These are phyloP conservation scores for Volvox reticuliferus DNA, from an alignment of 139 green algal genomes.

Conservation along the genomic window DNA sequence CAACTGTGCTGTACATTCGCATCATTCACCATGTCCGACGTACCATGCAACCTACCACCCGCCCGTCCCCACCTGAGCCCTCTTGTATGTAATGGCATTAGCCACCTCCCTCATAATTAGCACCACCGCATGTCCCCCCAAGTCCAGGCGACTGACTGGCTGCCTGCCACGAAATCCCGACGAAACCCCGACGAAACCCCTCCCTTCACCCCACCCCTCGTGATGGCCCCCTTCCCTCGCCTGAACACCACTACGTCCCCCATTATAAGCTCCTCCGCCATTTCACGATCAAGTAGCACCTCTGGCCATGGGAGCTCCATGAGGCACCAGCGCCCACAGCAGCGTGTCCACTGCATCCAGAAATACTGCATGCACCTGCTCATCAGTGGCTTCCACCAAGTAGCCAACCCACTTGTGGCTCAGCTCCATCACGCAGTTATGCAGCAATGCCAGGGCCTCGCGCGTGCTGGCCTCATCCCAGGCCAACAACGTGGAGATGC, in stretches of 20 bases:
- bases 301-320: constrained; percentile 46
- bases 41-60: no score
- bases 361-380: constrained; percentile 48
- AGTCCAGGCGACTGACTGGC: no score
- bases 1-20: no score
- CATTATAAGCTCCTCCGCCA: constrained; percentile 51
- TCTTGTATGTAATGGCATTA: no score
- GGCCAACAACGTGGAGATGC: constrained; percentile 34
- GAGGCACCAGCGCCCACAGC: constrained; percentile 38
- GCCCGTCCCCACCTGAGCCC: no score
- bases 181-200: background rate
- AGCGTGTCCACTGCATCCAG: constrained; percentile 30
- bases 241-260: constrained; percentile 50
- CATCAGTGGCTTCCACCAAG: constrained; percentile 49
- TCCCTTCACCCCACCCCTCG: background rate
- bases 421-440: constrained; percentile 13
- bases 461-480: constrained; percentile 43
- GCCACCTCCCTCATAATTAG: no score
- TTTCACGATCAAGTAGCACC: constrained; percentile 49
- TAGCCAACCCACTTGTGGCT: constrained; percentile 37
- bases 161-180: no score
- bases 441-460: constrained; percentile 32
- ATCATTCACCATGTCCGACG: no score
- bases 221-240: background rate
- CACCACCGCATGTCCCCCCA: no score